These are phyloP conservation scores for Solanum sitiens DNA, from an alignment of 257 asterid genomes.

Conservation along the genomic window DNA sequence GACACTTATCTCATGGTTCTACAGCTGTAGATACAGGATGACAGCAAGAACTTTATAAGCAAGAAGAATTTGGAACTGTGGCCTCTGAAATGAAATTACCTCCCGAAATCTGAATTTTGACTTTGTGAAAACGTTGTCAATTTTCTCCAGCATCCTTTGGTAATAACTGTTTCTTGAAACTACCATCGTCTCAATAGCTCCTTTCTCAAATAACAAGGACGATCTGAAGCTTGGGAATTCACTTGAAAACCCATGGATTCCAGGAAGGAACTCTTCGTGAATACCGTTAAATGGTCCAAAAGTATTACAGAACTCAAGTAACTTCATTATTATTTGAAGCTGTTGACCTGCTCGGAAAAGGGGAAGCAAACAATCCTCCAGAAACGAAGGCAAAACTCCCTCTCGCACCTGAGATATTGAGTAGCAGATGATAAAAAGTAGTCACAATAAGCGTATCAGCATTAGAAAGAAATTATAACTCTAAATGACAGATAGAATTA, in stretches of 20 bases:
- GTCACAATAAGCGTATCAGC: slow-evolving; percentile 7
- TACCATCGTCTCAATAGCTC: slow-evolving; percentile 42
- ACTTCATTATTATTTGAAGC: slow-evolving; percentile 79
- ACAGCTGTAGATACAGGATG: background rate
- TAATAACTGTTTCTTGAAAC: slow-evolving; percentile 59
- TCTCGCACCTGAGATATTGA: slow-evolving; percentile 57
- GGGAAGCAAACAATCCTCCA: slow-evolving; percentile 63
- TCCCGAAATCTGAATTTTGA: slow-evolving; percentile 50
- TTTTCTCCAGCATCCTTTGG: slow-evolving; percentile 60
- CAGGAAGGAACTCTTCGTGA: slow-evolving; percentile 59
- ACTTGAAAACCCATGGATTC: slow-evolving; percentile 39
- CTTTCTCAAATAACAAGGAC: slow-evolving; percentile 71
- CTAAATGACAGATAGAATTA: slow-evolving; percentile 24
- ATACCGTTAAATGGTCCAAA: slow-evolving; percentile 32
- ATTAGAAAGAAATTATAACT: background rate
- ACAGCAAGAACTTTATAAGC: background rate
- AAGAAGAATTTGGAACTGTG: background rate
- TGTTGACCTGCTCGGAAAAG: slow-evolving; percentile 97
- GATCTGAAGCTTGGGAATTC: slow-evolving; percentile 44
- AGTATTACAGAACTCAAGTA: slow-evolving; percentile 61
- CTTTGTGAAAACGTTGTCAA: slow-evolving; percentile 39
- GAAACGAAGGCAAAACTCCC: slow-evolving; percentile 83
- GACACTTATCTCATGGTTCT: background rate
- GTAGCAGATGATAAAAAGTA: slow-evolving; percentile 6
- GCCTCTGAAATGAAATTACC: slow-evolving; percentile 33